Base-by-base conservation (phyloP, 345 rosid species). In the Camelina laxa region DNA sequence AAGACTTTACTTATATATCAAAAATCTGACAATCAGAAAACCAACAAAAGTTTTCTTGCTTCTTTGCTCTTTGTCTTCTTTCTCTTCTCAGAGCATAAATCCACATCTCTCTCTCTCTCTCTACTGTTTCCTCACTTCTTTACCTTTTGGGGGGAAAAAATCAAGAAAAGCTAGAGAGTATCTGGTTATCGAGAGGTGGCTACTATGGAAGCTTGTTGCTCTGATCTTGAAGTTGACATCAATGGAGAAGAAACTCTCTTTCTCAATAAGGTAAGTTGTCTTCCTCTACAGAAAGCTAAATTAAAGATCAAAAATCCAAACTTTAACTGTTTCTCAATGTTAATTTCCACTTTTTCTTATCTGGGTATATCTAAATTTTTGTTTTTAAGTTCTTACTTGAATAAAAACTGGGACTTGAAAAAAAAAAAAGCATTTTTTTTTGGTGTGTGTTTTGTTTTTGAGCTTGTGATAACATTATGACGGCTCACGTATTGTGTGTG, bases 221-320 rank as follows among this genome's bases (percentile, higher is more conserved):
- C 96, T 86, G 88, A 85, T 82, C 96, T 94, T 83, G 87, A 94
- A 82, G 97, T 89, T 20, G 97, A 94, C 82, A 85, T 94, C 79
- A 94, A 94, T 80, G 97, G 97, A 14, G 93, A 87, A 81, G 93
- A 88, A 82, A 87, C 92, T 59, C 85, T 88, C 82, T 64, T 90
- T 81, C 87, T 94, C 36, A 79, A 86, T 82, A 91, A 85, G 98
- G 98, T 91, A 80, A 60, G 30, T 48, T 1, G 30, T 48, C 30
- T 2, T 17, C 55, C 22, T 67, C 60, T 61, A 38, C 35, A 36
- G 1, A 22, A 22, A 67, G 17, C 69, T 68, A 31, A 14, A 16
- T 2, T 22, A 27, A 71, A 8, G 2, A 60, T 58, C 4, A 57
- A 71, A 71, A 65, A 24, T 58, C 62, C 5, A 70, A 71, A 50